Base-by-base conservation (phyloP, 495 filamentous ascomycete species). In the Evernia prunastri region DNA sequence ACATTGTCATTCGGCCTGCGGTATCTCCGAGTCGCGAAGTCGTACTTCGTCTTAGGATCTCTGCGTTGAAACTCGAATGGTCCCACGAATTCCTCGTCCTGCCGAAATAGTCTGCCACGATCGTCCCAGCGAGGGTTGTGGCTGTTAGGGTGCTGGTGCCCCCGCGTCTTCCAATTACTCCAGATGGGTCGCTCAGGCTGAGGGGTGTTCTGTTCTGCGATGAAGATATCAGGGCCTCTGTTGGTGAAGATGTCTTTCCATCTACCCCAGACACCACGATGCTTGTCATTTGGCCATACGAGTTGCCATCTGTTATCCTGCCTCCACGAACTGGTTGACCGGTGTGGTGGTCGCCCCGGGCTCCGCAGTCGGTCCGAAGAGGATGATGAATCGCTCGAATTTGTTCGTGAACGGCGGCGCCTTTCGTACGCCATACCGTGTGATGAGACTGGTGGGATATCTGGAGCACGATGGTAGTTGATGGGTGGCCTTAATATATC, bases 141-240 rank as follows among this genome's bases (percentile, higher is more conserved):
- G 49, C 11, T 31, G 15, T 53, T 4, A 31, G 49, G 49, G 31
- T 53, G 27, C 37, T 54, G 63, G 37, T 18, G 15, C 27, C 42
- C 35, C 27, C 25, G 25, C 17, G 13, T 51, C 20, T 45, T 35
- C 69, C 69, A 63, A 33, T 58, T 40, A 20, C 42, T 59, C 69
- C 69, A 71, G 2, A 43, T 57, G 0, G 40, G 36, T 20, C 58
- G 61, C 37, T 59, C 39, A 37, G 69, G 65, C 0, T 40, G 42
- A 37, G 8, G 36, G 43, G 59, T 65, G 33, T 61, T 53, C 47
- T 66, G 33, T 18, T 62, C 63, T 36, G 64, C 58, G n/a, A 74
- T 23, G 35, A 68, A 76, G 31, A 76, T 70, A 61, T 75, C 74
- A 0, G 74, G 72, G 15, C 74, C 74, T 59, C 66, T 73, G 29